Evolutionary conservation across 2,329 filamentous ascomycete genomes (phyloP), one percentile per base, ranked within the genome.

Genomic region (Hypoxylon sp.): DNA sequence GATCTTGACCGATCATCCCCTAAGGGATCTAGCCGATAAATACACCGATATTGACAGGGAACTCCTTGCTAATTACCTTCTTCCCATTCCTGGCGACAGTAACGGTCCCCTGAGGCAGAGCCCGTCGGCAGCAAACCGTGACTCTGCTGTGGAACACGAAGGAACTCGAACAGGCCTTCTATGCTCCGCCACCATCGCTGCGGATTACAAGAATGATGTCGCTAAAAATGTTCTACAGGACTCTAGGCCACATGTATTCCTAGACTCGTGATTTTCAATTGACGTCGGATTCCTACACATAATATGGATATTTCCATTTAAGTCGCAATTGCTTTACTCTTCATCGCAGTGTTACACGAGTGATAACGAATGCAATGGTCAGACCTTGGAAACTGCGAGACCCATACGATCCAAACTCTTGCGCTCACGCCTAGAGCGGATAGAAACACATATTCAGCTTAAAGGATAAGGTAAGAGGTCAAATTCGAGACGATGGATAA

Each of bases 91-190:
- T 72, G 58, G 68, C 48, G 61, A 38, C 36, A 44, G 60, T 53
- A 54, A 44, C 61, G 60, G 60, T 66, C 68, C 67, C 66, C 70
- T 70, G 71, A 62, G 58, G 71, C 68, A 67, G 61, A 57, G 61
- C 64, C 64, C 63, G 61, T 65, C 64, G 61, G 67, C 51, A 49
- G 57, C 28, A 59, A 61, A 54, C 57, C 56, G 33, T 53, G 38
- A 22, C 20, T 63, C 55, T 64, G 45, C 18, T 49, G 51, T 64
- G 48, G 65, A 63, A 60, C 46, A n/a, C 42, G 56, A 64, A 50
- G 61, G 58, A 62, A 62, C 40, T 61, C 46, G 11, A 64, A 44
- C 50, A 63, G 50, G 28, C 5, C 45, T 63, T 64, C 46, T 49
- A 51, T 54, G 51, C 46, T 59, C 49, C 36, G 60, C 56, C 46